Percentiles rank a stretch among this genome's conserved stretches.
These are phyloP conservation scores for Cryphonectria japonica DNA, from an alignment of 2,329 filamentous ascomycete species.

Conservation along the genomic window DNA sequence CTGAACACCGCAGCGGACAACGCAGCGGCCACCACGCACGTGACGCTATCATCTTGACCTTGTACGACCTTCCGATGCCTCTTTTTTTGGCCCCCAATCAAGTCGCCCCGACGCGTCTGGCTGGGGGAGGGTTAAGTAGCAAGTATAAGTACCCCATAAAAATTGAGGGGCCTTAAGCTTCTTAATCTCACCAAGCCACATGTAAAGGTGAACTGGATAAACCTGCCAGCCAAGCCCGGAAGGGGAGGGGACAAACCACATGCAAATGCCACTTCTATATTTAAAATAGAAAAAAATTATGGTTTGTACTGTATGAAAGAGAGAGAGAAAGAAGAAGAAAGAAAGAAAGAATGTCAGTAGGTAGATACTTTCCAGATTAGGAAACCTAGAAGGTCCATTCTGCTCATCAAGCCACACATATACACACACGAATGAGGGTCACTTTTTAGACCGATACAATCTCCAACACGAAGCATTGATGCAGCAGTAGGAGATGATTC, in stretches of 20 bases:
- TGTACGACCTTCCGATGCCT: conserved; percentile 7
- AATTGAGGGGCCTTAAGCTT: neutral
- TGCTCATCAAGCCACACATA: neutral
- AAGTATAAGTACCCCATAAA: neutral
- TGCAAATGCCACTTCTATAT: neutral
- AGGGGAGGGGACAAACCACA: too few relatives aligned
- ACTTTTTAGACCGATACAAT: too few relatives aligned
- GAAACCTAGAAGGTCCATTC: neutral
- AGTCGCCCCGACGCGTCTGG: neutral
- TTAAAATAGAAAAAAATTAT: neutral
- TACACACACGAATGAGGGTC: neutral
- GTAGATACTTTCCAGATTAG: neutral
- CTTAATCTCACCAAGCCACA: neutral
- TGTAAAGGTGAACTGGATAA: neutral
- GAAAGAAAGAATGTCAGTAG: neutral
- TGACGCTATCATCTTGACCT: conserved; percentile 19
- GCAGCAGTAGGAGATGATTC: neutral
- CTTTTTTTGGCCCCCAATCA: conserved; percentile 5
- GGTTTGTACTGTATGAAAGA: neutral
- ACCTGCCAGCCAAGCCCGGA: neutral
- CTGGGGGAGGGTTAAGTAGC: neutral
- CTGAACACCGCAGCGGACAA: conserved; percentile 25
- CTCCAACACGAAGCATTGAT: too few relatives aligned
- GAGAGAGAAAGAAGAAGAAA: neutral
- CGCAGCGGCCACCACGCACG: conserved; percentile 25